Percentiles rank a stretch among this genome's conserved stretches.
Evolutionary conservation across 2,329 filamentous ascomycete genomes (phyloP).

Genomic region (Triangularia verruculosa): DNA sequence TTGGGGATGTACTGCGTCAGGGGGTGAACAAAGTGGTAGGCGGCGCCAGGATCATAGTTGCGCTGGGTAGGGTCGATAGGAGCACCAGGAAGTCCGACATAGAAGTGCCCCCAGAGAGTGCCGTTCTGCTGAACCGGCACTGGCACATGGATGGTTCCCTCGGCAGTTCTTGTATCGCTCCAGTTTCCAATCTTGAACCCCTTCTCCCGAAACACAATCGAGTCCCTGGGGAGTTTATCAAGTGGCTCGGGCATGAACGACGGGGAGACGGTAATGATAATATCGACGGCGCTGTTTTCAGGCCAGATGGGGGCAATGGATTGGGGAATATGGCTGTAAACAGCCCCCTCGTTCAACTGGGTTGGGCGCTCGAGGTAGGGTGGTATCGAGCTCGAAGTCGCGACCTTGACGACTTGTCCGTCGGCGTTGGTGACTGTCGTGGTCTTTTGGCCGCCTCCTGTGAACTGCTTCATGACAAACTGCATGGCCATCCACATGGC

Average conservation of each 20-base stretch:
- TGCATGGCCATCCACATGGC: constrained; percentile 60
- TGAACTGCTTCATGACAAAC: constrained; percentile 53
- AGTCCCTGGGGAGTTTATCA: constrained; percentile 61
- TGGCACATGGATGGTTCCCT: constrained; percentile 76
- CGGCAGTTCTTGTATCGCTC: constrained; percentile 72
- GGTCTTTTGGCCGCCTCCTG: constrained; percentile 46
- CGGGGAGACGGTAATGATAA: constrained; percentile 79
- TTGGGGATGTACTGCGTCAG: constrained; percentile 87
- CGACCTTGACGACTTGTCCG: constrained; percentile 52
- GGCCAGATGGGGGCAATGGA: constrained; percentile 86
- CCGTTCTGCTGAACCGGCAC: constrained; percentile 82
- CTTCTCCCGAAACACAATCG: constrained; percentile 75
- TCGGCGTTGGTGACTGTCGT: constrained; percentile 45
- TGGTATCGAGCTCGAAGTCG: constrained; percentile 57
- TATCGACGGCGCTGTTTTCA: constrained; percentile 71
- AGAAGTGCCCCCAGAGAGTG: constrained; percentile 93
- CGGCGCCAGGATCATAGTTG: constrained; percentile 69
- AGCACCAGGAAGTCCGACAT: constrained; percentile 72
- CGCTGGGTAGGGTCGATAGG: constrained; percentile 71
- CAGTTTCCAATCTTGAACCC: constrained; percentile 76
- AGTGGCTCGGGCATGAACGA: constrained; percentile 68
- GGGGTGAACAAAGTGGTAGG: constrained; percentile 80
- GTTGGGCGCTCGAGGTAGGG: constrained; percentile 64
- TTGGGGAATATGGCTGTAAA: constrained; percentile 64
- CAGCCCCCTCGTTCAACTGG: constrained; percentile 57